These are phyloP conservation scores for Rosa chinensis DNA, from an alignment of 306 rosid species.

Conservation along the genomic window DNA sequence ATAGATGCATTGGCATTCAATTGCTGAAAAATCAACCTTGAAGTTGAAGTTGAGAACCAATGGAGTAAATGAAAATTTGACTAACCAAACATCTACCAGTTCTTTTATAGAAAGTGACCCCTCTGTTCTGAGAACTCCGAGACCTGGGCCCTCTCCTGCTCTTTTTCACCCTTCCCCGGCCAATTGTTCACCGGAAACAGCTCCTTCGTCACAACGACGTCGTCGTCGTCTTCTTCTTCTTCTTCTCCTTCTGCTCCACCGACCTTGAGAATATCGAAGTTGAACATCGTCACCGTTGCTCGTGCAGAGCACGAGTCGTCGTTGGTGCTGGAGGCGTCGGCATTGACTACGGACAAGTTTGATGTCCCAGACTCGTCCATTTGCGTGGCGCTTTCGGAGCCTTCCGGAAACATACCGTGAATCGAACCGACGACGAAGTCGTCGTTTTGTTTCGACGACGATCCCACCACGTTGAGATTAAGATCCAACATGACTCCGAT, in stretches of 20 bases:
- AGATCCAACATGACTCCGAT: slow-evolving; percentile 70
- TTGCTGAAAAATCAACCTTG: neutral
- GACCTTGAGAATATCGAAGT: slow-evolving; percentile 81
- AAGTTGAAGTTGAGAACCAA: neutral
- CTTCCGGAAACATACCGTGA: slow-evolving; percentile 52
- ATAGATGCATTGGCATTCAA: neutral
- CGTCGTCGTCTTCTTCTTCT: neutral
- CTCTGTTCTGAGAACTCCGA: slow-evolving; percentile 96
- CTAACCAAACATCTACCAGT: slow-evolving; percentile 99
- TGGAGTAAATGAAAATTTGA: neutral
- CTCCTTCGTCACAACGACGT: slow-evolving; percentile 57
- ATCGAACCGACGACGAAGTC: slow-evolving; percentile 26
- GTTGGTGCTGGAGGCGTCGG: slow-evolving; percentile 80
- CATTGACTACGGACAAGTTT: slow-evolving; percentile 90
- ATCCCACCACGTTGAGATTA: slow-evolving; percentile 62
- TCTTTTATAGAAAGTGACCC: slow-evolving; percentile 94
- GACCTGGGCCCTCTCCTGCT: slow-evolving; percentile 98
- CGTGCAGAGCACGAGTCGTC: slow-evolving; percentile 89
- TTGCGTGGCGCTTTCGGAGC: slow-evolving; percentile 50
- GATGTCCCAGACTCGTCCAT: slow-evolving; percentile 95
- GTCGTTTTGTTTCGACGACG: slow-evolving; percentile 43
- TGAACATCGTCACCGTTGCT: slow-evolving; percentile 67
- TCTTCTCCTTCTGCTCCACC: slow-evolving; percentile 17
- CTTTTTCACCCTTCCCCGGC: slow-evolving; percentile 71
- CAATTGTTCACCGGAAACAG: slow-evolving; percentile 61